phyloP scores from a whole-genome alignment of 108 stramenopile genomes.

The Skeletonema potamos region DNA sequence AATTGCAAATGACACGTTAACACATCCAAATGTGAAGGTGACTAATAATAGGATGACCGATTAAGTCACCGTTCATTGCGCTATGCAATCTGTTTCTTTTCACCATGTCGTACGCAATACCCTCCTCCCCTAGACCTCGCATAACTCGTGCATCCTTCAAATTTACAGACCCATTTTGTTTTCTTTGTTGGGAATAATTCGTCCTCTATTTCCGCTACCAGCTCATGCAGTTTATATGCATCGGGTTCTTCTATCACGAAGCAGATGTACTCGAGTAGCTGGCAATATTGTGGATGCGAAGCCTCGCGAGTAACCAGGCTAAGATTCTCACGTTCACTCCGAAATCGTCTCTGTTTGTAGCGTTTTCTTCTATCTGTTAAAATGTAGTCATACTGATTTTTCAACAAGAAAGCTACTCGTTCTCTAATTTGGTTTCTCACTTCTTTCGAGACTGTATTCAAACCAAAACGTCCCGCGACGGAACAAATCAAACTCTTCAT shows the following conservation, averaged over 20 bases:
- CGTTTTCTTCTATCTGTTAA: neutral
- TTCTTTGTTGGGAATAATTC: conserved; percentile 9
- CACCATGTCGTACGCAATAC: neutral
- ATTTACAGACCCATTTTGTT: neutral
- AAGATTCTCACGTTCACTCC: neutral
- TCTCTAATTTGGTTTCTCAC: neutral
- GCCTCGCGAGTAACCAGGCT: neutral
- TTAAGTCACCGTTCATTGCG: too few relatives aligned
- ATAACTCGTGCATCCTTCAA: neutral
- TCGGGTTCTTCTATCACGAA: conserved; percentile 27
- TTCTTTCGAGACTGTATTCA: neutral
- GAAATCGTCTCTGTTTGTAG: neutral
- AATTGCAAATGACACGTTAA: too few relatives aligned
- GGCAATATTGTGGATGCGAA: conserved; percentile 28
- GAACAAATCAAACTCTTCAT: neutral
- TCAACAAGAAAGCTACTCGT: conserved; percentile 9
- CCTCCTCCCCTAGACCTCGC: conserved; percentile 1
- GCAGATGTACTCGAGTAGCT: conserved; percentile 33
- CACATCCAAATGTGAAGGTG: neutral
- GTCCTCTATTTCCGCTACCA: conserved; percentile 22
- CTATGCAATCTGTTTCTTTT: too few relatives aligned
- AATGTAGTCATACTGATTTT: conserved; percentile 7
- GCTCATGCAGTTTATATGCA: conserved; percentile 20
- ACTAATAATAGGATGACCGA: too few relatives aligned
- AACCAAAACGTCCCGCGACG: neutral